Evolutionary conservation across 108 stramenopile genomes (phyloP).

Genomic region (Hondaea fermentalgiana): DNA sequence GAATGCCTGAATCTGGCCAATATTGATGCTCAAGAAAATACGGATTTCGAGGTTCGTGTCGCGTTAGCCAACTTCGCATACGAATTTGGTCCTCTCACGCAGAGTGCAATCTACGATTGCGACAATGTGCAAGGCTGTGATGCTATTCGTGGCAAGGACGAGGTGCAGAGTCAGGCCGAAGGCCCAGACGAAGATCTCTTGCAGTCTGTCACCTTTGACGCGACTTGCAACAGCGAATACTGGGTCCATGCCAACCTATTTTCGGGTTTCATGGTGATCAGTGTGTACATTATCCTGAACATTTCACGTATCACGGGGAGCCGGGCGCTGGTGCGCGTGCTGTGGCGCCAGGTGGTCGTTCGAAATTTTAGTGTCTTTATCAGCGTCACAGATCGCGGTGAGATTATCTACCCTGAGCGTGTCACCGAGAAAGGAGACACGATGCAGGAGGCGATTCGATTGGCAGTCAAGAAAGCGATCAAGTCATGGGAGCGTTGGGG

Average conservation of each 20-base stretch:
- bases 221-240: not conserved
- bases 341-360: not conserved
- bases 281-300: not conserved
- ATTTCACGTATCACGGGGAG: not conserved
- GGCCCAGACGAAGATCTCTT: not conserved
- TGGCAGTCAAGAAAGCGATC: not conserved
- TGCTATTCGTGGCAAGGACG: not conserved
- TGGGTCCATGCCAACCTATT: conserved; percentile 4
- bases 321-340: not conserved
- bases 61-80: not conserved
- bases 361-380: not conserved
- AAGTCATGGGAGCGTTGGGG: conserved; percentile 2
- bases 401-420: not conserved
- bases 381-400: not conserved
- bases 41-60: not conserved
- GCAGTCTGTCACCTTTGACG: not conserved
- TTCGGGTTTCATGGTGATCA: not conserved
- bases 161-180: not conserved
- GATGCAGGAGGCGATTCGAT: not conserved
- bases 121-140: not conserved
- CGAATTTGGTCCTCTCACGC: not conserved
- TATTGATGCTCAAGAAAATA: not conserved
- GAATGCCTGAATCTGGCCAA: not conserved
- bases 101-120: not conserved
- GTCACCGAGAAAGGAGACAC: not conserved